Base-by-base conservation (phyloP, 176 grass and related monocot genomes). In the Elymus sibiricus region DNA sequence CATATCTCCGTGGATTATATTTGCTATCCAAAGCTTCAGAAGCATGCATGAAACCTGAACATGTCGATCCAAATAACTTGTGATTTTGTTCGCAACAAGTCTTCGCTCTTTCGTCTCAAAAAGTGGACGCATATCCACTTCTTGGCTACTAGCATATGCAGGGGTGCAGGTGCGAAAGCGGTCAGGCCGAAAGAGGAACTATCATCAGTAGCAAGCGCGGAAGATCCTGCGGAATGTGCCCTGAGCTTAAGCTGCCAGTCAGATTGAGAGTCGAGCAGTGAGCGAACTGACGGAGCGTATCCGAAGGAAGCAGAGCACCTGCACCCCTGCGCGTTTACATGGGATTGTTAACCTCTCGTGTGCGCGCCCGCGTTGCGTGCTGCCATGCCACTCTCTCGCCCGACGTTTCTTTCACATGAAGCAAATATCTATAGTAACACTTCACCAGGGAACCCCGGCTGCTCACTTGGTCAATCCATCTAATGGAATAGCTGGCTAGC, bases 141-240 rank as follows among this genome's bases (percentile, higher is more conserved):
- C 24, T 17, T 46, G 40, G 12, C 70, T 27, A 24, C n/a, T 74
- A 6, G 40, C 70, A 74, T 74, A 63, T 75, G 40, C 27, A 25
- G 47, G 27, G 38, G 22, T 27, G 14, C 31, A 8, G 11, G 22
- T 11, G 59, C 12, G n/a, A n/a, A n/a, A n/a, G 79, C 70, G 0
- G 42, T 87, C 86, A 56, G 32, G 43, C 7, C 44, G 44, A 82
- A 87, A 76, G 86, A 34, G 44, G 59, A 67, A 76, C 27, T 31
- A 17, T 65, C 15, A 13, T 7, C 60, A 67, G 39, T 34, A 17
- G 60, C 70, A 42, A 6, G 11, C 35, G 29, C 12, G 17, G 71
- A 77, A 82, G 71, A 82, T 88, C 79, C 86, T 15, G 14, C 26
- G 9, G 86, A 82, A 88, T 70, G 86, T 88, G 35, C 86, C 86